phyloP scores from a whole-genome alignment of 345 rosid genomes.

The Corchorus capsularis region DNA sequence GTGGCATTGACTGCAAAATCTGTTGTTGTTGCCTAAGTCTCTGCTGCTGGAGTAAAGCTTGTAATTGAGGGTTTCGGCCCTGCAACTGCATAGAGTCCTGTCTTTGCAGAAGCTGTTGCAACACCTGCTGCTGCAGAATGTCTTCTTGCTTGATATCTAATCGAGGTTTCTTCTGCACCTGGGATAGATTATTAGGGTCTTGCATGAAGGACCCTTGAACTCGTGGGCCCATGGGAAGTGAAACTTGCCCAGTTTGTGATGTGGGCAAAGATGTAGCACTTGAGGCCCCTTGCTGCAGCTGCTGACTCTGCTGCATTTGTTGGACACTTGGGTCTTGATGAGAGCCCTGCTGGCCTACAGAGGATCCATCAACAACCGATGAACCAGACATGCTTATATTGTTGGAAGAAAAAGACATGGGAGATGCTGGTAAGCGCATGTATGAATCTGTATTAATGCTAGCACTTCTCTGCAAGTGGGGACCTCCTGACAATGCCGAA shows the following conservation, averaged over 20 bases:
- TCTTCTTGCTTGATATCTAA: slow-evolving; percentile 91
- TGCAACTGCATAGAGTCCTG: slow-evolving; percentile 79
- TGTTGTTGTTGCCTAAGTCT: slow-evolving; percentile 64
- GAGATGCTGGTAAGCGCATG: slow-evolving; percentile 95
- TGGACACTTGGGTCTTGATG: slow-evolving; percentile 69
- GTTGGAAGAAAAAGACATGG: slow-evolving; percentile 92
- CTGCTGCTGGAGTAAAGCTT: slow-evolving; percentile 73
- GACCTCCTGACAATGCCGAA: slow-evolving; percentile 87
- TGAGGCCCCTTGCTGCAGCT: slow-evolving; percentile 63
- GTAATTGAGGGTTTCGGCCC: slow-evolving; percentile 72
- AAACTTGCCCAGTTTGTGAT: slow-evolving; percentile 62
- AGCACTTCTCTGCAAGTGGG: slow-evolving; percentile 90
- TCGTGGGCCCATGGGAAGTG: slow-evolving; percentile 61
- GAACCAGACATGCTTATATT: slow-evolving; percentile 88
- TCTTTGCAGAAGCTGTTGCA: slow-evolving; percentile 83
- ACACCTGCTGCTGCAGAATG: slow-evolving; percentile 76
- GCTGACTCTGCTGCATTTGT: slow-evolving; percentile 57
- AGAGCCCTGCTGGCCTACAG: slow-evolving; percentile 65
- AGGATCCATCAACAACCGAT: slow-evolving; percentile 83
- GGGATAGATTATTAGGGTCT: slow-evolving; percentile 66
- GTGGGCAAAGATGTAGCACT: slow-evolving; percentile 71
- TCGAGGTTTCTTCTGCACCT: slow-evolving; percentile 77
- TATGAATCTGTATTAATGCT: slow-evolving; percentile 92
- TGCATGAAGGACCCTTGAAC: slow-evolving; percentile 70
- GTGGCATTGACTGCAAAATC: slow-evolving; percentile 78